A percentile compares a stretch with the other conserved stretches of the same genome.
Evolutionary conservation across 306 rosid species (phyloP).

Genomic region (Sesbania bispinosa): DNA sequence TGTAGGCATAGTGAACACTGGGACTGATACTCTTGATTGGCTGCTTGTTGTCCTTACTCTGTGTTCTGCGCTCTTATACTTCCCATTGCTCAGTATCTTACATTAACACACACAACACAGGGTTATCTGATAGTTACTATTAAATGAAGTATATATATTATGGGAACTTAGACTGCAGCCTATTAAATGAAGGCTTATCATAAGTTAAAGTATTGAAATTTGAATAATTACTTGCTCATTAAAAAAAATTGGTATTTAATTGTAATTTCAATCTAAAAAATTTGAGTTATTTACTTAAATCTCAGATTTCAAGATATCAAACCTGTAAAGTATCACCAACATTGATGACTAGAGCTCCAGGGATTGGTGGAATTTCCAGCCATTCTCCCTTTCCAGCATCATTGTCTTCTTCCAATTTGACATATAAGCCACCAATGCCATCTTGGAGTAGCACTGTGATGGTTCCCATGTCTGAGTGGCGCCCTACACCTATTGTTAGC

Average conservation of each 20-base stretch:
- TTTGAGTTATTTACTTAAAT: not conserved
- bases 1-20: conserved; percentile 40
- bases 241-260: not conserved
- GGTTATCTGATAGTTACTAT: not conserved
- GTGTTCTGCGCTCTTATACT: conserved; percentile 64
- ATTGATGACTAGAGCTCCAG: conserved; percentile 60
- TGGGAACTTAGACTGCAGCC: too few relatives aligned
- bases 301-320: not conserved
- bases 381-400: conserved; percentile 37
- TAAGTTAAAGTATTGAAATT: too few relatives aligned
- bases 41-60: conserved; percentile 43
- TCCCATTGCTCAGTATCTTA: conserved; percentile 63
- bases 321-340: conserved; percentile 48
- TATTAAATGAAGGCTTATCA: too few relatives aligned
- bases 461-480: conserved; percentile 67
- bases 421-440: conserved; percentile 65
- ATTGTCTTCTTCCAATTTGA: conserved; percentile 38
- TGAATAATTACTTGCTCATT: not conserved
- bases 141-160: too few relatives aligned
- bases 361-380: conserved; percentile 57
- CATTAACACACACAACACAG: not conserved
- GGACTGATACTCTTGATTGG: conserved; percentile 57
- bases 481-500: conserved; percentile 66
- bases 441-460: conserved; percentile 64
- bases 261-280: not conserved